phyloP scores from a whole-genome alignment of 345 rosid species.

The Melaleuca alternifolia region DNA sequence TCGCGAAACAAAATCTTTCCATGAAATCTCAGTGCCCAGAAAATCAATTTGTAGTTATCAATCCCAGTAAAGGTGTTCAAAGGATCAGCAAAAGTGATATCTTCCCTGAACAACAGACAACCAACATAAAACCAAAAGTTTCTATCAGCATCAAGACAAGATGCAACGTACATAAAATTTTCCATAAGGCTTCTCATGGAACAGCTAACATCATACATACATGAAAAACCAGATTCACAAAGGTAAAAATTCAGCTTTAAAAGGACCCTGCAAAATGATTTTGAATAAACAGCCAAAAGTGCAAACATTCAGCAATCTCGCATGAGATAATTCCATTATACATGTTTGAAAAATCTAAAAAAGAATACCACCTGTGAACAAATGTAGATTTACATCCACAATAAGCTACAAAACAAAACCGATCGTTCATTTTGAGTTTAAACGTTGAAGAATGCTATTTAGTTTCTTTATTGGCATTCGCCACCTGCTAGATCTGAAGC shows the following conservation, averaged over 20 bases:
- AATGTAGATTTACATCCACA: background rate
- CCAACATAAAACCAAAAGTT: background rate
- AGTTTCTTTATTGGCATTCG: background rate
- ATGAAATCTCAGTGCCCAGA: slow-evolving; percentile 88
- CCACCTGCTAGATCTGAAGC: background rate
- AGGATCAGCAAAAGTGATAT: slow-evolving; percentile 70
- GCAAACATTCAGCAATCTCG: background rate
- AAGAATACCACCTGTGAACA: background rate
- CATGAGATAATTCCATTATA: background rate
- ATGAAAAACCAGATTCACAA: background rate
- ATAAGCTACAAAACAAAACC: background rate
- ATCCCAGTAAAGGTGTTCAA: slow-evolving; percentile 77
- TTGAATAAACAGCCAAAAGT: background rate
- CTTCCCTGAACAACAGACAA: slow-evolving; percentile 45
- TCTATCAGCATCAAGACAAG: background rate
- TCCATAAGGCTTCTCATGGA: background rate
- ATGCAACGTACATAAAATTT: background rate
- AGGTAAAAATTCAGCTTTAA: background rate
- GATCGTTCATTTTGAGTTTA: background rate
- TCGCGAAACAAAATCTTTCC: slow-evolving; percentile 78
- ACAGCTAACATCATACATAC: background rate
- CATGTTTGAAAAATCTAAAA: background rate
- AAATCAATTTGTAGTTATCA: slow-evolving; percentile 68
- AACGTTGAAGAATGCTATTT: background rate
- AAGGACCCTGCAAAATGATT: background rate